Evolutionary conservation across 371 early-diverging fungal species (phyloP), one percentile per base, ranked within the genome.

Genomic region (Mucor saturninus): DNA sequence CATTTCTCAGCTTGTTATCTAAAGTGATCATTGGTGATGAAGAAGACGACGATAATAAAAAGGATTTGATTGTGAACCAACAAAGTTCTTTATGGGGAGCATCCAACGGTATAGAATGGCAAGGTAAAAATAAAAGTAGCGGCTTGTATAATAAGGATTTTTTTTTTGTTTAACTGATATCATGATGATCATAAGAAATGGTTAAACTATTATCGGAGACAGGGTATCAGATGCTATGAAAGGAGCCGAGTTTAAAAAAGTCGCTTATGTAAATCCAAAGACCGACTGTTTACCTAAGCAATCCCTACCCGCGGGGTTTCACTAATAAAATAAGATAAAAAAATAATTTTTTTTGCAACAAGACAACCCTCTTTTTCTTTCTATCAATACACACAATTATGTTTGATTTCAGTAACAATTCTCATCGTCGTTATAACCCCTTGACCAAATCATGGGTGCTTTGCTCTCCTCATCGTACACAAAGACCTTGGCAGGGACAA

Each of bases 381-480:
- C 30, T 42, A 38, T 56, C 30, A 11, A 8, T 38, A 10, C 6
- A 45, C 2, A 30, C 54, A 51, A 53, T 26, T 11, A 71, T 64
- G 64, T 80, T 80, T 68, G 80, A 80, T 43, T 76, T 69, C 43
- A 75, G 38, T 45, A 70, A 68, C 26, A 90, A 94, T 64, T 90
- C 93, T 31, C 96, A 95, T 71, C 84, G 91, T 37, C 88, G 98
- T 5, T 92, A 83, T 83, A 97, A 97, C 68, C 96, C 96, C 21
- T 75, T 97, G 57, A 91, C 90, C 2, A 80, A 86, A 54, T 81
- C 91, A 0, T 97, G 96, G 96, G 93, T 96, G 13, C 83, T 96
- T 26, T 94, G 94, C 73, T 96, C 96, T 8, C 98, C 98, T 11
- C 98, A 98, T 69, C 89, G 98, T 31, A 91, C 93, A 28, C 91